Conservation (phyloP, 1,284 basidiomycete genomes). For the Termitomyces sp. region DNA sequence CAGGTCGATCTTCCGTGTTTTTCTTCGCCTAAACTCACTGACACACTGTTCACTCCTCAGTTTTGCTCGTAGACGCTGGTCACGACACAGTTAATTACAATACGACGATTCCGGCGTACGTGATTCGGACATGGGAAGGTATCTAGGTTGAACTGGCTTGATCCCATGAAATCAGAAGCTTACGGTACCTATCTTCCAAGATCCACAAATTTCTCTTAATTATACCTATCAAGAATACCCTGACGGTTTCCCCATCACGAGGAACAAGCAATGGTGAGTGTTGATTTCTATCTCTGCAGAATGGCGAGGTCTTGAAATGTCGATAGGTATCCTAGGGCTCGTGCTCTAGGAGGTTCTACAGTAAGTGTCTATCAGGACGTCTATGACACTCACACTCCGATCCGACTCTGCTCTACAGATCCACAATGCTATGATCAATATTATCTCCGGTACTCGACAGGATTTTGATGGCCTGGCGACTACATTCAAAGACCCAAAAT, state of each 20-base stretch:
- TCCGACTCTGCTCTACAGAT: conserved; percentile 6
- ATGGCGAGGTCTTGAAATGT: neutral
- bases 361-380: conserved; percentile 3
- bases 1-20: conserved; percentile 5
- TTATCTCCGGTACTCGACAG: conserved; percentile 15
- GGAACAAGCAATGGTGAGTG: conserved; percentile 13
- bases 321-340: conserved; percentile 17
- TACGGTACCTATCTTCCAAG: conserved; percentile 1
- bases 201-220: conserved; percentile 16
- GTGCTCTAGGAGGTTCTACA: conserved; percentile 17
- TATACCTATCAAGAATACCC: conserved; percentile 20
- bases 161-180: neutral
- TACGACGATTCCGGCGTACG: conserved; percentile 3
- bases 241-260: conserved; percentile 17
- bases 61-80: conserved; percentile 6
- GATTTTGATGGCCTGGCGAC: conserved; percentile 18
- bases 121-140: conserved; percentile 4
- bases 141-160: neutral
- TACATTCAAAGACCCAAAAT: conserved; percentile 18
- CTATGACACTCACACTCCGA: neutral
- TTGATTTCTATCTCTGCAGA: neutral
- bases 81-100: conserved; percentile 4
- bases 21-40: neutral
- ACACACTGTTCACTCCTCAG: neutral
- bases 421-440: conserved; percentile 24